Evolutionary conservation across 2,329 filamentous ascomycete genomes (phyloP).

Genomic region (Ophioceras dolichostomum): DNA sequence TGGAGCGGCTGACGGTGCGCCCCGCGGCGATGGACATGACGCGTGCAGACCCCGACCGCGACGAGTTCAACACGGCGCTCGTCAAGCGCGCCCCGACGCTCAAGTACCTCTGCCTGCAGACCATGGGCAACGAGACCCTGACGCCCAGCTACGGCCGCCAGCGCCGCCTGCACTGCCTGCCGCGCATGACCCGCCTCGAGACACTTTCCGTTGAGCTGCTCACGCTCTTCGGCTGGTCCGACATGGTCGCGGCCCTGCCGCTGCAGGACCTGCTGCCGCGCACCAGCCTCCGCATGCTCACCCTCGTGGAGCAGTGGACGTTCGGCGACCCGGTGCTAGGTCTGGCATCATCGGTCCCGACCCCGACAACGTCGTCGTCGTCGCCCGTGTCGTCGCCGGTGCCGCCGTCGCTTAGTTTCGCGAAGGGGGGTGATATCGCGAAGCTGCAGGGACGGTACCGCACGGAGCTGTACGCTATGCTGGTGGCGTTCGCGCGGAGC

Average conservation of each 20-base stretch:
- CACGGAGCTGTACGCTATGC: background rate
- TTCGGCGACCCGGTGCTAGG: slow-evolving; percentile 1
- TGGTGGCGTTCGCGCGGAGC: background rate
- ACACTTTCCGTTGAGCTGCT: slow-evolving; percentile 1
- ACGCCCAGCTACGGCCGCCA: slow-evolving; percentile 1
- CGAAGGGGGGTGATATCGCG: too few species aligned
- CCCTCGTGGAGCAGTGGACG: slow-evolving; percentile 1
- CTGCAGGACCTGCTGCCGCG: background rate
- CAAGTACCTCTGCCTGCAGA: slow-evolving; percentile 1
- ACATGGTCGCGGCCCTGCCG: background rate
- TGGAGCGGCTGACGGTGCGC: slow-evolving; percentile 22
- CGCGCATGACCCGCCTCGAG: background rate
- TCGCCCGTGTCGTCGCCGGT: background rate
- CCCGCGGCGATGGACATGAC: slow-evolving; percentile 37
- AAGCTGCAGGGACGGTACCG: too few species aligned
- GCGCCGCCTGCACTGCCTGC: slow-evolving; percentile 2
- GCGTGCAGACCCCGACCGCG: slow-evolving; percentile 14
- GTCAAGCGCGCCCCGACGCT: slow-evolving; percentile 1
- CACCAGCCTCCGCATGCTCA: background rate
- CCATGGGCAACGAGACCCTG: slow-evolving; percentile 2
- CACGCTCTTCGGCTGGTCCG: slow-evolving; percentile 1
- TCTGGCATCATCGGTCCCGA: too few species aligned
- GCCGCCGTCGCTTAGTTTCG: too few species aligned
- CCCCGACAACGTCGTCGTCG: background rate
- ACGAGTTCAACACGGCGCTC: slow-evolving; percentile 1